Base-by-base conservation (phyloP, 768 basidiomycete species). In the Favolaschia claudopus region DNA sequence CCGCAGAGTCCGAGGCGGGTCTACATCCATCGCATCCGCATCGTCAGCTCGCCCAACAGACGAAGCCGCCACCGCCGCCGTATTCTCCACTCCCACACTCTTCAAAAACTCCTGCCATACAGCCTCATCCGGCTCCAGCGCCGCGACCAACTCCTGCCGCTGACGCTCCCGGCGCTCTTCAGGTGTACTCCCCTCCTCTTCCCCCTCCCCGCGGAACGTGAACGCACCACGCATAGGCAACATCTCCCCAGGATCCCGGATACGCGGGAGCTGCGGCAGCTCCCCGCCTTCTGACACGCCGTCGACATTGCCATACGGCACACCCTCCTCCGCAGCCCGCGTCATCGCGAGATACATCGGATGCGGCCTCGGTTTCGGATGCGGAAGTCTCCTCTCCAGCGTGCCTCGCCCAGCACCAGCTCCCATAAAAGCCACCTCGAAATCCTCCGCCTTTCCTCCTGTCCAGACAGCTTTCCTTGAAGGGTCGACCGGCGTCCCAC, bases 91-190 rank as follows among this genome's bases (percentile, higher is more conserved):
- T 1, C 58, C 63, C 14, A 64, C 63, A 29, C 58, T 64, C 55
- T 64, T 60, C 54, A 64, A 25, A 34, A 64, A 64, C 63, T 60
- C 58, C 58, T 64, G 54, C 63, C 63, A 64, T 7, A 56, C 58
- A 47, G 58, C 58, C 39, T 60, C 63, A 28, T 64, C 63, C 10
- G 61, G 61, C 55, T 62, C 50, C 15, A 62, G 58, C 39, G 50
- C 55, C 29, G 47, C 61, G 22, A 47, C 53, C 61, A 58, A 53
- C 45, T 46, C 50, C 14, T 34, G 32, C 4, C 50, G 38, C 19
- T 50, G 46, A 13, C 49, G 42, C 19, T 39, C 48, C n/a, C 25
- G 15, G 22, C 45, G 46, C 45, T 52, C 51, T 40, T 54, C 51
- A 38, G 22, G 32, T 52, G 45, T 48, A 31, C 45, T 52, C 39